Conservation (phyloP, 2,329 filamentous ascomycete genomes). For the Colletotrichum sublineola region DNA sequence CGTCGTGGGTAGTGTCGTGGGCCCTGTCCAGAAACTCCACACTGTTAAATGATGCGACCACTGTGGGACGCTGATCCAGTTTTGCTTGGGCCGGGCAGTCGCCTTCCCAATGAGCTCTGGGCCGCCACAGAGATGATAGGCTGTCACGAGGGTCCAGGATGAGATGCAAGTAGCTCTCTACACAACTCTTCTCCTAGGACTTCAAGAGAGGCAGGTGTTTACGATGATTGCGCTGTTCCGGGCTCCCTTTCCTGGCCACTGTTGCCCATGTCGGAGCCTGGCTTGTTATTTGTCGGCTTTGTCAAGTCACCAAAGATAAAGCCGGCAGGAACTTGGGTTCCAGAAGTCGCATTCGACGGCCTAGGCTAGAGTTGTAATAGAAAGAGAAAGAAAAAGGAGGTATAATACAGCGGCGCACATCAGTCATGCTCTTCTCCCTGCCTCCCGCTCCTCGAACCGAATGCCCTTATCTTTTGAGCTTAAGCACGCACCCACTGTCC, state of each 20-base stretch:
- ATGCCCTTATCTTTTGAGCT: constrained; percentile 9
- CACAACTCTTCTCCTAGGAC: neutral
- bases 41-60: neutral
- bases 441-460: constrained; percentile 13
- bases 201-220: neutral
- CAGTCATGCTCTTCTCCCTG: constrained; percentile 24
- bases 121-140: neutral
- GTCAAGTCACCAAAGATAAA: neutral
- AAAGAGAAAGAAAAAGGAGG: constrained; percentile 25
- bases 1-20: neutral
- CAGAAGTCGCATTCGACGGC: constrained; percentile 28
- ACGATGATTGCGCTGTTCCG: too few relatives aligned
- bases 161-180: neutral
- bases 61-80: constrained; percentile 22
- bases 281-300: neutral
- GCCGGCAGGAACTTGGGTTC: neutral
- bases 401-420: constrained; percentile 42
- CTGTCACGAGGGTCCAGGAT: neutral
- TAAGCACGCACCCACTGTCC: constrained; percentile 30
- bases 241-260: neutral
- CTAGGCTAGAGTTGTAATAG: constrained; percentile 24
- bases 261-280: neutral
- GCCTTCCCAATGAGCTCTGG: neutral
- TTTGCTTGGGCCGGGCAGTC: neutral
- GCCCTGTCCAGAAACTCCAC: constrained; percentile 6